Conservation (phyloP, 108 stramenopile species). For the Cafeteria roenbergensis region DNA sequence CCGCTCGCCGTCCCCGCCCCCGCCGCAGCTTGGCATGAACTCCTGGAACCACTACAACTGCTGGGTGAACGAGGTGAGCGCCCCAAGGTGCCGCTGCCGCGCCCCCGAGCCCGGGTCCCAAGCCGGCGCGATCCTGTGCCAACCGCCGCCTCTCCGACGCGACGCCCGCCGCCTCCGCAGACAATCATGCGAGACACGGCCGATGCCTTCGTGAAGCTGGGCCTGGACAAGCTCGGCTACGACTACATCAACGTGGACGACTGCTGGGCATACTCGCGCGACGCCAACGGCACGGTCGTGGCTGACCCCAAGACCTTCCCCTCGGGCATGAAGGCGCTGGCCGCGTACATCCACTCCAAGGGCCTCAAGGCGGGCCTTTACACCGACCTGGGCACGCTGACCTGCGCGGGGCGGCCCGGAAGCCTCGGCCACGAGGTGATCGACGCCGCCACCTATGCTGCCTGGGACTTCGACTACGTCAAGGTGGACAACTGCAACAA, state of each 20-base stretch:
- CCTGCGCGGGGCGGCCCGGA: conserved; percentile 31
- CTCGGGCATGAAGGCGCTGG: conserved; percentile 33
- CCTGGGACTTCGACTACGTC: conserved; percentile 45
- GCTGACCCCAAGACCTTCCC: conserved; percentile 36
- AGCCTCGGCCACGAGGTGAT: conserved; percentile 31
- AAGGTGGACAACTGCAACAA: conserved; percentile 51
- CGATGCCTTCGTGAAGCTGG: conserved; percentile 16
- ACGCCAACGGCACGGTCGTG: conserved; percentile 12
- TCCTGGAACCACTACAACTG: not conserved
- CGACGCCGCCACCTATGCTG: conserved; percentile 41
- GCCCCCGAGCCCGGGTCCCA: too few relatives aligned
- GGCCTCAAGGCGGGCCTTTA: conserved; percentile 55
- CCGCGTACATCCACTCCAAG: conserved; percentile 35
- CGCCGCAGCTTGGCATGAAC: not conserved
- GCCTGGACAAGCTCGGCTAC: conserved; percentile 39
- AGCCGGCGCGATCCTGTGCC: too few relatives aligned
- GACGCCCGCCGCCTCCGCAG: too few relatives aligned
- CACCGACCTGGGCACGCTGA: conserved; percentile 26
- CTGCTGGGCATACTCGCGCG: conserved; percentile 37
- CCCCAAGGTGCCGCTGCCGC: too few relatives aligned
- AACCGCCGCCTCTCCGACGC: too few relatives aligned
- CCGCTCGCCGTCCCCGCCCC: not conserved
- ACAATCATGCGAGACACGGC: conserved; percentile 11
- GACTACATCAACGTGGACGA: conserved; percentile 47
- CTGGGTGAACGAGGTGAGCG: too few relatives aligned